Evolutionary conservation across 306 rosid species (phyloP).

Genomic region (Mucuna pruriens): DNA sequence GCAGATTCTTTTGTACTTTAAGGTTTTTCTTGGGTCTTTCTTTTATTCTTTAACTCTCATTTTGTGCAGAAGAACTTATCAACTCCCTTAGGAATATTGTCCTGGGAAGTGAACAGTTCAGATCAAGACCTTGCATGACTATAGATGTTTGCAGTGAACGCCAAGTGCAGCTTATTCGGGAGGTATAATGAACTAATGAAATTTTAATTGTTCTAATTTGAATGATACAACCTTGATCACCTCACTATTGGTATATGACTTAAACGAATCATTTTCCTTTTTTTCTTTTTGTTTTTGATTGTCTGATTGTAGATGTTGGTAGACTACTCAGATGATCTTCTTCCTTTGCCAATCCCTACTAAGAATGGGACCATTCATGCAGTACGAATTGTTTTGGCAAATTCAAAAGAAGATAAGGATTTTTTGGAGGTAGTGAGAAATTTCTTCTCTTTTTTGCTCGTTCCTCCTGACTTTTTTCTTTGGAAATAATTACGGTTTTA

Average conservation of each 20-base stretch:
- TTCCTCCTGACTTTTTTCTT: conserved; percentile 15
- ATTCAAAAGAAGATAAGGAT: conserved; percentile 80
- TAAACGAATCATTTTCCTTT: background rate
- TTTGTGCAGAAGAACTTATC: conserved; percentile 68
- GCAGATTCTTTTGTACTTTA: conserved; percentile 1
- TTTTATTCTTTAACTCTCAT: conserved; percentile 27
- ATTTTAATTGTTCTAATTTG: conserved; percentile 26
- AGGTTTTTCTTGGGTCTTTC: background rate
- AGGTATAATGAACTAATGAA: conserved; percentile 55
- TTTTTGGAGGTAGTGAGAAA: conserved; percentile 62
- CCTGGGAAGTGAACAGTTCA: conserved; percentile 58
- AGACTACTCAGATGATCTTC: conserved; percentile 67
- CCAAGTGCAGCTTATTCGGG: conserved; percentile 74
- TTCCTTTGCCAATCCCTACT: conserved; percentile 62
- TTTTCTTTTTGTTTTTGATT: conserved; percentile 25
- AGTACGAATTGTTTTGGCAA: conserved; percentile 64
- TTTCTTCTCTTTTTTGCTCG: conserved; percentile 9
- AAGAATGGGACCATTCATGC: conserved; percentile 63
- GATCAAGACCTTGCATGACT: conserved; percentile 72
- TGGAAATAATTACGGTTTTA: conserved; percentile 24
- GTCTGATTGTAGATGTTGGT: conserved; percentile 66
- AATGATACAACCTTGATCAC: conserved; percentile 17
- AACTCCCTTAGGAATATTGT: conserved; percentile 65
- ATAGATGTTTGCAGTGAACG: conserved; percentile 85
- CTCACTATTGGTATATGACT: background rate